Conservation (phyloP, 2,329 filamentous ascomycete species). For the Cytospora paraplurivora region DNA sequence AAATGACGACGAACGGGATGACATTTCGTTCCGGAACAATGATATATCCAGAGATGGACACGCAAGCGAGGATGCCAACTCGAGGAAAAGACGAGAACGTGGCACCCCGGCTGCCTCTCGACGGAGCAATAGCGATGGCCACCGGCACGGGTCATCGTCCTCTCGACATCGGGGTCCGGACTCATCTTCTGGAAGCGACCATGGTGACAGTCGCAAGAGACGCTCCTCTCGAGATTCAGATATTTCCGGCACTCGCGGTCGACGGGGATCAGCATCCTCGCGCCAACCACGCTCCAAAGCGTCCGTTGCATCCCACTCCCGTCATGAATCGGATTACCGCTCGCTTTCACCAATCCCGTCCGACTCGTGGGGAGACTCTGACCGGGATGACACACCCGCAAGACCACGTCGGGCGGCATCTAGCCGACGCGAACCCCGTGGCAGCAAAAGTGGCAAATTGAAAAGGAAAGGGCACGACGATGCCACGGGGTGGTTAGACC, state of each 20-base stretch:
- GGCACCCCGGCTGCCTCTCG: neutral
- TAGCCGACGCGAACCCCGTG: neutral
- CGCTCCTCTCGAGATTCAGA: neutral
- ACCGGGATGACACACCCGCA: neutral
- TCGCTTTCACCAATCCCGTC: constrained; percentile 21
- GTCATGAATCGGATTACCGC: constrained; percentile 14
- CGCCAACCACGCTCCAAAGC: constrained; percentile 4
- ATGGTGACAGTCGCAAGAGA: neutral
- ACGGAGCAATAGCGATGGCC: constrained; percentile 2
- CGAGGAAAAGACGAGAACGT: neutral
- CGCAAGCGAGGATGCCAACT: neutral
- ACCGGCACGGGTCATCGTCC: neutral
- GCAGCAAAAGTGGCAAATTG: neutral
- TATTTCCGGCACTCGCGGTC: constrained; percentile 1
- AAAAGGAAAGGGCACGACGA: constrained; percentile 8
- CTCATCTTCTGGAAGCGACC: constrained; percentile 6
- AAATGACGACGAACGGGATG: constrained; percentile 21
- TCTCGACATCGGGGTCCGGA: neutral
- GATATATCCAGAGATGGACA: neutral
- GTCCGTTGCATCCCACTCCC: constrained; percentile 6
- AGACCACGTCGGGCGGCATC: neutral
- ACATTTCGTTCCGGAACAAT: constrained; percentile 13
- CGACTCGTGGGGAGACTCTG: constrained; percentile 20
- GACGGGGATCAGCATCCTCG: neutral
- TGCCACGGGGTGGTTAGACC: constrained; percentile 16